Evolutionary conservation across 2,329 filamentous ascomycete genomes (phyloP), one percentile per base, ranked within the genome.

Genomic region (Talaromyces sp.): DNA sequence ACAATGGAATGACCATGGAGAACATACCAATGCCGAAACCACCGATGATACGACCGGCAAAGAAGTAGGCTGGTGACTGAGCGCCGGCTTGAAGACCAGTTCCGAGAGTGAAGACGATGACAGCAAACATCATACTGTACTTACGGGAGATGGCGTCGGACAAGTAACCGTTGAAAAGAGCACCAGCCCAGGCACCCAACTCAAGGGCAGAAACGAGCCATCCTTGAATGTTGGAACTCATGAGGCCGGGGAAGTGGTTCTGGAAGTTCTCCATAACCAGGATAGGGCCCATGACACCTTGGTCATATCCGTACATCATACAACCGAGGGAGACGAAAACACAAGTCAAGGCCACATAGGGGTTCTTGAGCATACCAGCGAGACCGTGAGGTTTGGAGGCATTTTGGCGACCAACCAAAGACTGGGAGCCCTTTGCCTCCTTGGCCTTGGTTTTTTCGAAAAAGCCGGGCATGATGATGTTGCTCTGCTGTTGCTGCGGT

Each of bases 291-390:
- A 77, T 76, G 35, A 76, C 75, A 66, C 75, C 75, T 62, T 77
- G 74, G 57, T 77, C 75, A 60, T 77, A 76, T 50, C 75, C 74
- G 60, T 75, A 73, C 72, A 73, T 73, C 67, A 73, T 73, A 68
- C 73, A 73, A 35, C 72, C 73, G n/a, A 74, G 67, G 1, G 75
- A 76, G 57, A 73, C 75, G 22, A 78, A 79, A 39, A 71, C 63
- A 64, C 72, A 75, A 50, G 76, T 78, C 71, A 73, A 68, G 70
- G 75, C 77, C 56, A 80, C 78, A 67, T 78, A 80, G 1, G 77
- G 77, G 67, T 79, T 79, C 67, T 76, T 74, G 11, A 79, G 66
- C 73, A 79, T 78, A 64, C 78, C 78, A 56, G 71, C 63, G 45
- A 79, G 62, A 61, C 78, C 78, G 66, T 79, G 75, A 39, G 74